Evolutionary conservation across 2,329 filamentous ascomycete species (phyloP), one percentile per base, ranked within the genome.

Genomic region (Pseudodiploospora longispora): DNA sequence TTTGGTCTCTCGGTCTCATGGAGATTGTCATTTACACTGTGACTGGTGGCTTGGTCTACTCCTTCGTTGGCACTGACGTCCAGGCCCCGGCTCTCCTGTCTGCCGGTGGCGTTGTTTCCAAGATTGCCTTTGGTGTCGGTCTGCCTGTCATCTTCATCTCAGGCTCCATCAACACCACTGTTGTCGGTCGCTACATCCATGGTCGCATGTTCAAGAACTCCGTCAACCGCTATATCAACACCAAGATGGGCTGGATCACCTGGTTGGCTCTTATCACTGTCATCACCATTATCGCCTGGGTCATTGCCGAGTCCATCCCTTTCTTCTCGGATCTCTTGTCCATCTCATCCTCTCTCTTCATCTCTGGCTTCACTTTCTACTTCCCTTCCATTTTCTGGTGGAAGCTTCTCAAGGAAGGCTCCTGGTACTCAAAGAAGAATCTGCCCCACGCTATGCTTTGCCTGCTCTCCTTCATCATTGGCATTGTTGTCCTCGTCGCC

Each of bases 141-240:
- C 68, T 84, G 4, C 83, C 83, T 10, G 86, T 83, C 43, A 87
- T 88, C 58, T 74, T 87, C 54, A 80, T 88, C 49, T 83, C 83
- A 0, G 85, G 83, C 40, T 82, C 84, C 12, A 83, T 87, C 59
- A 82, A 85, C 63, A 71, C 68, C 32, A 70, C 67, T 2, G 68
- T 72, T 8, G 62, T 68, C 30, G 63, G 59, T 4, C 68, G 70
- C 19, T 74, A 72, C 47, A 58, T 74, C 48, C 69, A 72, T 54
- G 68, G 63, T 5, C 66, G 70, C 32, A 47, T 67, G n/a, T 73
- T 62, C 56, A 63, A 63, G 52, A 53, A 69, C 55, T 67, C 63
- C 2, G 55, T 72, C 45, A 62, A 62, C 44, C 65, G 66, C 43
- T 72, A 62, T 57, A 65, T 74, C 61, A 74, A 73, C 61, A 73